phyloP scores from a whole-genome alignment of 371 early-diverging fungal species.

The Thermomucor indicae-seudaticae region DNA sequence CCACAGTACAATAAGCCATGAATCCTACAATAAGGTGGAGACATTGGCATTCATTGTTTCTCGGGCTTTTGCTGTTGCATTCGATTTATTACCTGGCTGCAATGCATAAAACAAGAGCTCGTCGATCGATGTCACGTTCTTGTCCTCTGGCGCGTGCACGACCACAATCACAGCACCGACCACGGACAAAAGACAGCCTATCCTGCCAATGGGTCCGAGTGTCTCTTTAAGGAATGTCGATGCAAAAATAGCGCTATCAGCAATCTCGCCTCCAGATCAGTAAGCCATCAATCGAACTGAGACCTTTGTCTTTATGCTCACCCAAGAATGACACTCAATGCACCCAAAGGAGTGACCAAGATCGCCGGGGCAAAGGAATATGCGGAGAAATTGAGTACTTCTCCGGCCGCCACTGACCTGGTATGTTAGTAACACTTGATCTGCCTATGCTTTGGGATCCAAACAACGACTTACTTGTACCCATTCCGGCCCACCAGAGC shows the following conservation, averaged over 20 bases:
- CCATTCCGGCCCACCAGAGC: conserved; percentile 91
- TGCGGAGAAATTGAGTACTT: conserved; percentile 88
- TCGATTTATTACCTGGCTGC: conserved; percentile 45
- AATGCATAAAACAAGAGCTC: conserved; percentile 66
- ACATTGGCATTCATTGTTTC: no score
- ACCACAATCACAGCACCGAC: conserved; percentile 83
- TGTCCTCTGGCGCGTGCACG: conserved; percentile 82
- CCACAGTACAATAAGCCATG: conserved; percentile 67
- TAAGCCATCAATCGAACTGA: neutral
- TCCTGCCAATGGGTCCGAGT: conserved; percentile 70
- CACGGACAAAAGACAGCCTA: conserved; percentile 82
- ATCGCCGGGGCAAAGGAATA: conserved; percentile 93
- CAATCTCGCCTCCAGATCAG: no score
- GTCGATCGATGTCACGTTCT: conserved; percentile 60
- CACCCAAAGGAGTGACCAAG: conserved; percentile 89
- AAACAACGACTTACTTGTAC: conserved; percentile 63
- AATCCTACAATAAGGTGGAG: conserved; percentile 71
- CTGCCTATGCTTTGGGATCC: no score
- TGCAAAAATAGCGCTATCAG: conserved; percentile 27
- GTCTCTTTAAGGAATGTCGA: conserved; percentile 65
- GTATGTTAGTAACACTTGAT: no score
- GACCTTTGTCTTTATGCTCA: conserved; percentile 9
- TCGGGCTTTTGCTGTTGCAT: no score
- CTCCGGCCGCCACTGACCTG: conserved; percentile 85
- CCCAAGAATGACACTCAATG: conserved; percentile 85